Base-by-base conservation (phyloP, 2,329 filamentous ascomycete species). In the Clonostachys byssicola region DNA sequence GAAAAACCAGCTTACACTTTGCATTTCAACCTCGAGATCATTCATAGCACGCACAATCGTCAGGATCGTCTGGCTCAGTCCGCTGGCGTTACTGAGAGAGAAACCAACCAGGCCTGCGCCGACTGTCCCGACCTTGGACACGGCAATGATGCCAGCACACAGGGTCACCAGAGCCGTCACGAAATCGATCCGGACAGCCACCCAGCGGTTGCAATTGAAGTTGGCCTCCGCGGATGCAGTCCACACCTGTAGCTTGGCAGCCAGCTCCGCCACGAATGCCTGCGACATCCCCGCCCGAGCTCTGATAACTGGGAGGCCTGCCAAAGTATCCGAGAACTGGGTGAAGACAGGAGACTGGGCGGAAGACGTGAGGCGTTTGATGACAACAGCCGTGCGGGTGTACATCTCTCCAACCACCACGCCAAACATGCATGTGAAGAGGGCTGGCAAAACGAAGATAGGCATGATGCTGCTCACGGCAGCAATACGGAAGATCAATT, bases 141-240 rank as follows among this genome's bases (percentile, higher is more conserved):
- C 67, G 6, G 78, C 78, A 44, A 81, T 77, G 42, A 71, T 66
- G 9, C 77, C 78, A 0, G 77, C 78, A 10, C 66, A 65, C 2
- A 78, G 64, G 12, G 73, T 71, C 12, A 80, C 74, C 2, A 78
- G 59, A 1, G 77, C 75, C 2, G 77, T 78, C 45, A 77, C 71
- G 53, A 79, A 68, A 50, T 81, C 78, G 5, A 78, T 66, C 6
- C 78, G 72, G 38, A 81, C 67, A 2, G 72, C 68, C 4, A 82
- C 73, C 78, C 78, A 82, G 8, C 78, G 72, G 55, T 82, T 82
- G 50, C 73, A 73, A 57, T 80, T 80, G 51, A 70, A 79, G 42
- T 71, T 73, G 1, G 77, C 64, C 54, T 80, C 75, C 1, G 67
- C 62, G 0, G 75, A 65, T 6, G 70, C 68, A 12, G 72, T 68